Conservation (phyloP, 1,284 basidiomycete species). For the Waitea zeae region DNA sequence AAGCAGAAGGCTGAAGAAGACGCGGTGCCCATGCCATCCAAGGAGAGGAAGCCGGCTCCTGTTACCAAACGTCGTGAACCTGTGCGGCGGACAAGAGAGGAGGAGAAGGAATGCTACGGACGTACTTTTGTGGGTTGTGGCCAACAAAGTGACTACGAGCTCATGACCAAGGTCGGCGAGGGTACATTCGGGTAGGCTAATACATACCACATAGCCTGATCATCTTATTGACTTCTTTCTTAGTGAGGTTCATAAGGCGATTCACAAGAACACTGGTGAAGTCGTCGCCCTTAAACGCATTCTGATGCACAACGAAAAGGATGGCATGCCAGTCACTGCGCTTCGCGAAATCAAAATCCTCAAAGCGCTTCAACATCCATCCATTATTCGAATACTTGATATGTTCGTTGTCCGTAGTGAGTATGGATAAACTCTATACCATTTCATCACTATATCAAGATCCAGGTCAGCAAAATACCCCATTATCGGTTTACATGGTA, state of each 20-base stretch:
- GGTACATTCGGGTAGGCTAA: conserved; percentile 83
- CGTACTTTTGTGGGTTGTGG: conserved; percentile 66
- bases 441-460: background rate
- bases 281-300: conserved; percentile 88
- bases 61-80: conserved; percentile 14
- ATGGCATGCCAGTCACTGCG: conserved; percentile 93
- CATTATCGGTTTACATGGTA: conserved; percentile 91
- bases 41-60: conserved; percentile 24
- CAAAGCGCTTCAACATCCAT: conserved; percentile 75
- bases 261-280: conserved; percentile 40
- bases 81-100: conserved; percentile 35
- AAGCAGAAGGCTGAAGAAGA: too few species aligned
- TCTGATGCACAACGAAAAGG: conserved; percentile 90
- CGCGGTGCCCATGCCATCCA: conserved; percentile 28
- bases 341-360: conserved; percentile 97
- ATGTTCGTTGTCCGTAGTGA: conserved; percentile 74
- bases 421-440: conserved; percentile 10
- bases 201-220: conserved; percentile 3
- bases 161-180: conserved; percentile 79
- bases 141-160: conserved; percentile 59
- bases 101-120: conserved; percentile 51
- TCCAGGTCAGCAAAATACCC: conserved; percentile 16
- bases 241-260: conserved; percentile 81
- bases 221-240: background rate
- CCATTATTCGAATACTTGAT: conserved; percentile 79